Conservation (phyloP, 192 early-diverging fungal species). For the Pecoramyces ruminantium region DNA sequence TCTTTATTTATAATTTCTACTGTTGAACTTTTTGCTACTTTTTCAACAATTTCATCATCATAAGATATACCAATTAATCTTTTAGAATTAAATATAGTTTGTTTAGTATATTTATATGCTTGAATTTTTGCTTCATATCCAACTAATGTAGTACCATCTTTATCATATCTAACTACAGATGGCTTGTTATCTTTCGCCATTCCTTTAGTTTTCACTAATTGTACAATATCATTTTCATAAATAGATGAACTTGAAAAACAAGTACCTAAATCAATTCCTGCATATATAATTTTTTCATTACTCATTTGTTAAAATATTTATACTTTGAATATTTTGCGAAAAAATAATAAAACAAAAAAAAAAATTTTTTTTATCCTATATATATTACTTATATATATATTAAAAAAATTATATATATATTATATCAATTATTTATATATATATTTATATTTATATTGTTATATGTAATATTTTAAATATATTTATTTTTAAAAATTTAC, state of each 20-base stretch:
- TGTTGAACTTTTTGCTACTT: neutral
- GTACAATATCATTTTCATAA: neutral
- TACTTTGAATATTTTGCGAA: no score
- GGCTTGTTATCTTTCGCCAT: neutral
- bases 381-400: no score
- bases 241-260: neutral
- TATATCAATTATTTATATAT: no score
- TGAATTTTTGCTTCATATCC: neutral
- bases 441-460: no score
- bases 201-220: neutral
- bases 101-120: neutral
- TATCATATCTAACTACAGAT: neutral
- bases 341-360: no score
- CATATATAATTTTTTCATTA: neutral
- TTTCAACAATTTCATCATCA: neutral
- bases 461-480: no score
- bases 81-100: neutral
- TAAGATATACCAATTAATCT: neutral
- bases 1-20: neutral
- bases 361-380: no score
- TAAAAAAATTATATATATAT: no score
- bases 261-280: neutral
- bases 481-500: no score
- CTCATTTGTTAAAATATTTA: neutral
- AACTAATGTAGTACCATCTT: neutral